Percentiles rank a stretch among this genome's conserved stretches.
Evolutionary conservation across 2,329 filamentous ascomycete species (phyloP).

Genomic region (Drechslera avenae): DNA sequence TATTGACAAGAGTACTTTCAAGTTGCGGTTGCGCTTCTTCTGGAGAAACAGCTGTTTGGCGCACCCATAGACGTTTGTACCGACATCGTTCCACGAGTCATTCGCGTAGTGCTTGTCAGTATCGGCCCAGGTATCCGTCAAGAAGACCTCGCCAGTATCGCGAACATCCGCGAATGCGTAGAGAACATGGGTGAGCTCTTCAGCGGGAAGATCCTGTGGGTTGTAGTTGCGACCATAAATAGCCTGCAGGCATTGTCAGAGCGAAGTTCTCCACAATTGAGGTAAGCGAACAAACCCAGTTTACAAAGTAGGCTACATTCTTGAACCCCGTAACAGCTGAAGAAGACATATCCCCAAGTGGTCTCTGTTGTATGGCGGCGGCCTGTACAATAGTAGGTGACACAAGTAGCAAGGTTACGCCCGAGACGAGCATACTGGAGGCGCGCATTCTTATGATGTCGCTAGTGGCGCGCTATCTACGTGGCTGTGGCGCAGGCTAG

Average conservation of each 20-base stretch:
- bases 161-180: constrained; percentile 49
- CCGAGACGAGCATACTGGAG: constrained; percentile 30
- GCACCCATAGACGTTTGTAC: constrained; percentile 47
- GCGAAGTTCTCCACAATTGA: not conserved
- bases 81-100: constrained; percentile 49
- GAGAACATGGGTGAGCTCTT: constrained; percentile 45
- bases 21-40: constrained; percentile 45
- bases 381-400: constrained; percentile 24
- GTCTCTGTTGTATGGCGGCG: constrained; percentile 29
- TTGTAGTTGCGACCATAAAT: constrained; percentile 48
- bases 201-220: constrained; percentile 42
- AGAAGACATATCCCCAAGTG: constrained; percentile 15
- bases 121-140: constrained; percentile 47
- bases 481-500: constrained; percentile 28
- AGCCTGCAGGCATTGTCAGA: constrained; percentile 30
- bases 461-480: constrained; percentile 29
- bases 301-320: constrained; percentile 48
- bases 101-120: constrained; percentile 46
- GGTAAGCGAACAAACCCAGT: constrained; percentile 38
- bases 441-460: constrained; percentile 29
- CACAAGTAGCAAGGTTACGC: constrained; percentile 29
- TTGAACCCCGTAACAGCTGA: constrained; percentile 37
- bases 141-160: constrained; percentile 46
- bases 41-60: constrained; percentile 45
- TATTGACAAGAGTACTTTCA: constrained; percentile 47